A percentile compares a stretch with the other conserved stretches of the same genome.
Evolutionary conservation across 768 basidiomycete genomes (phyloP).

Genomic region (Amanita thiersii): DNA sequence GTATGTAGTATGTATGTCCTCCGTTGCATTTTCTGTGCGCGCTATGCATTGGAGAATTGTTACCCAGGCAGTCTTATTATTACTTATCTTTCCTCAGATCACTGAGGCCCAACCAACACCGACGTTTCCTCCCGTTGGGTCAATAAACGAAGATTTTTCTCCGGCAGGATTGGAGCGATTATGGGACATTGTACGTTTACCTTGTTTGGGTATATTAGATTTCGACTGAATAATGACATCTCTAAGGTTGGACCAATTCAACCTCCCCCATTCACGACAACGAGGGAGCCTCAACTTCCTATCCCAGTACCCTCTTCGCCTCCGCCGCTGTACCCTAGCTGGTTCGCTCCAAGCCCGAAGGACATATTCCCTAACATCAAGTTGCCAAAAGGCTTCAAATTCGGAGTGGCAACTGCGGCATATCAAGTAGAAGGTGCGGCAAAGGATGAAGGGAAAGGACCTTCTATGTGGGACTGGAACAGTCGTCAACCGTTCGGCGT

Average conservation of each 20-base stretch:
- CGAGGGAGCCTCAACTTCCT: conserved; percentile 26
- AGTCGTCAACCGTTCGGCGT: conserved; percentile 33
- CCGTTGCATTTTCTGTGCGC: no score
- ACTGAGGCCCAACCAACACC: no score
- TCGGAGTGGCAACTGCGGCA: conserved; percentile 45
- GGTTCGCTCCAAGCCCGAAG: conserved; percentile 35
- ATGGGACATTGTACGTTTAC: conserved; percentile 30
- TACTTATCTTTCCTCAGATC: no score
- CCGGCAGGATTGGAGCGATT: conserved; percentile 19
- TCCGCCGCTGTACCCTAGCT: conserved; percentile 36
- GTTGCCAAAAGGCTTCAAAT: conserved; percentile 39
- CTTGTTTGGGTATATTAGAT: background rate
- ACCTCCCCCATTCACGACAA: conserved; percentile 38
- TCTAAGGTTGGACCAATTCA: conserved; percentile 39
- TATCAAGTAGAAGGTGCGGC: conserved; percentile 48
- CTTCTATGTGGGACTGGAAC: conserved; percentile 43
- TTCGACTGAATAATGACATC: background rate
- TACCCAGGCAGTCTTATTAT: no score
- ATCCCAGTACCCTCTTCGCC: conserved; percentile 34
- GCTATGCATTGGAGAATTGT: no score
- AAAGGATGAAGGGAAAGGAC: conserved; percentile 41
- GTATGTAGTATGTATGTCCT: no score
- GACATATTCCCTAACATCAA: conserved; percentile 34
- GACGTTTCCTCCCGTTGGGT: no score
- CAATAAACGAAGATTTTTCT: no score